Percentiles rank a stretch among this genome's conserved stretches.
phyloP scores from a whole-genome alignment of 169 alveolate species.

The Blepharisma undulans region DNA sequence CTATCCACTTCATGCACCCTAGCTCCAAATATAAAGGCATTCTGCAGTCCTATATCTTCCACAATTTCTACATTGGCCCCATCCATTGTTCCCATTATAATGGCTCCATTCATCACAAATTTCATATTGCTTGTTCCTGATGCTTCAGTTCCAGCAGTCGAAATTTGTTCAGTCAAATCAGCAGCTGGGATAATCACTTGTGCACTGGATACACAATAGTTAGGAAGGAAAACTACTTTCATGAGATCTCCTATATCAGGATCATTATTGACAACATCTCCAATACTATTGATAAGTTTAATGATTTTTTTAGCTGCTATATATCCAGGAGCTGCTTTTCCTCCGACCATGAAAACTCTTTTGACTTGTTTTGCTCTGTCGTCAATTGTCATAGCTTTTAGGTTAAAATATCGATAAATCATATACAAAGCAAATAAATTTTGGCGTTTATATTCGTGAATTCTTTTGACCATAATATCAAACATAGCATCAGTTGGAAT shows the following conservation, averaged over 20 bases:
- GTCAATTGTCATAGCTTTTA: conserved; percentile 74
- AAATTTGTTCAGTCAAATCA: conserved; percentile 92
- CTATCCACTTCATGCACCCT: conserved; percentile 84
- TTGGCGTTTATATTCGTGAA: conserved; percentile 95
- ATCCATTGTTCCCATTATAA: conserved; percentile 94
- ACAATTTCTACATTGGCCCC: conserved; percentile 97
- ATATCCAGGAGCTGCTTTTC: conserved; percentile 95
- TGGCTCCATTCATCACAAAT: conserved; percentile 94
- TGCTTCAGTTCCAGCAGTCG: conserved; percentile 96
- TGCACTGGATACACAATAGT: conserved; percentile 93
- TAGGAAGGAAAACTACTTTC: conserved; percentile 91
- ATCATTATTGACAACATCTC: conserved; percentile 90
- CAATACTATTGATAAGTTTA: conserved; percentile 89
- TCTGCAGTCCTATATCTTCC: conserved; percentile 92
- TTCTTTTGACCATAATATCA: conserved; percentile 93
- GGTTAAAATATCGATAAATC: conserved; percentile 86
- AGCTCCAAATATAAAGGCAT: conserved; percentile 94
- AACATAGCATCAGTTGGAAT: conserved; percentile 81
- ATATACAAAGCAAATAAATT: conserved; percentile 88
- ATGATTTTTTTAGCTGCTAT: conserved; percentile 91
- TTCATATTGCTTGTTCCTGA: conserved; percentile 96
- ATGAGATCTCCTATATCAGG: conserved; percentile 85
- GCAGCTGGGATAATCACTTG: conserved; percentile 93
- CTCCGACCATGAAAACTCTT: conserved; percentile 92
- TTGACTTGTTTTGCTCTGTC: conserved; percentile 81